Evolutionary conservation across 1,284 basidiomycete genomes (phyloP), one percentile per base, ranked within the genome.

Genomic region (Fomes fomentarius): DNA sequence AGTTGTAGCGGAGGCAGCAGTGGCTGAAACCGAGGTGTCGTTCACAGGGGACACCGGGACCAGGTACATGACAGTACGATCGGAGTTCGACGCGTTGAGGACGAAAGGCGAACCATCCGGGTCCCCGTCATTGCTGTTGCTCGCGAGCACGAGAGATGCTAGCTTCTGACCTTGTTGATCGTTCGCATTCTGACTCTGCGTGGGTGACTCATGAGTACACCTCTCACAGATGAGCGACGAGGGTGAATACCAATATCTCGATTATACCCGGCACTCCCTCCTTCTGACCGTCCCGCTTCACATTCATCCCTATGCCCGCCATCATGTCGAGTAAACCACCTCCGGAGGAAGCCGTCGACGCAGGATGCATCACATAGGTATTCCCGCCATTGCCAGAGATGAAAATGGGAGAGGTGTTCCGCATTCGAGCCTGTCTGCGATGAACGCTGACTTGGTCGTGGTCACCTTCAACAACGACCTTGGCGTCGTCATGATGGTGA

Each of bases 41-140:
- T 46, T 46, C 42, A 48, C 41, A 4, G 63, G 52, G 9, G 53
- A 51, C 1, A 56, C 50, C 1, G 74, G 63, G 48, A 81, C 74
- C 47, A 85, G 72, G 62, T 73, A 78, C 58, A 87, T 73, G 61
- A 76, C 74, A 1, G 85, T 86, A 46, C 69, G 69, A 47, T 81
- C 77, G 21, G 71, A 70, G 44, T 77, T 72, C 1, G 85, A 85
- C 4, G 84, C 86, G 58, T 81, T 80, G 46, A 88, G 68, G 21
- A 78, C 71, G 61, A 81, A 81, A 19, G 73, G 66, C 0, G 69
- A 47, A n/a, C 54, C 56, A 6, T n/a, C n/a, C n/a, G 11, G 11
- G 19, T 57, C 31, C 17, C 59, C 52, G 25, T 62, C 55, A 14
- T 51, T 45, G 9, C 62, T 35, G 47, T 61, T 43, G 45, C 11